Base-by-base conservation (phyloP, 768 basidiomycete genomes). In the Lentinula boryana region DNA sequence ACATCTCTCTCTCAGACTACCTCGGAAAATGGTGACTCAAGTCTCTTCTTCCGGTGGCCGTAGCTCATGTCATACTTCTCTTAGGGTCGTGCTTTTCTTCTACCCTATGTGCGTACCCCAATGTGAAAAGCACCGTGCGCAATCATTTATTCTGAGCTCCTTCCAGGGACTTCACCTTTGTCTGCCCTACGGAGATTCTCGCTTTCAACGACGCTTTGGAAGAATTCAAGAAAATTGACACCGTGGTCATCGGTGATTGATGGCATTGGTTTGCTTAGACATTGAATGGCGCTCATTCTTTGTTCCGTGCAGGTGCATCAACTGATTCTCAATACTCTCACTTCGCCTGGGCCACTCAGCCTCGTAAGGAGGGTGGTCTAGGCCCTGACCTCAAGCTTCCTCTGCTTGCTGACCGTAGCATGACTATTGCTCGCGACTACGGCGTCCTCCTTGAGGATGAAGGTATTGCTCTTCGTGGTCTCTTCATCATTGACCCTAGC, bases 111-210 rank as follows among this genome's bases (percentile, higher is more conserved):
- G 76, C 64, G 88, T 74, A n/a, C 57, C 46, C 35, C 23, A 50
- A 56, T 59, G 15, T 40, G 32, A 16, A 31, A 58, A 38, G 15
- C 56, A 66, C 13, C 36, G 27, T 43, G 16, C 13, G 9, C 23
- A 18, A 7, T 40, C 6, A 21, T 16, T 21, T 5, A 38, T 31
- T 31, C 15, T 38, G 33, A 32, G 44, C 53, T 6, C 58, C 48
- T 63, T 43, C 27, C 63, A 93, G 89, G 79, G 89, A 91, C 69
- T 93, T 91, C 74, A 92, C 91, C 41, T 91, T 91, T 66, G 90
- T 91, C 67, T 95, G 93, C 76, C 93, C 93, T n/a, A 95, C 93
- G 60, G 95, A 96, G 75, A 95, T 97, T 70, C 83, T 95, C 51
- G 95, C 94, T 1, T 97, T 95, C 82, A 94, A 96, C 72, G 91